Percentiles rank a stretch among this genome's conserved stretches.
Evolutionary conservation across 108 stramenopile species (phyloP).

Genomic region (Mediolabrus comicus): DNA sequence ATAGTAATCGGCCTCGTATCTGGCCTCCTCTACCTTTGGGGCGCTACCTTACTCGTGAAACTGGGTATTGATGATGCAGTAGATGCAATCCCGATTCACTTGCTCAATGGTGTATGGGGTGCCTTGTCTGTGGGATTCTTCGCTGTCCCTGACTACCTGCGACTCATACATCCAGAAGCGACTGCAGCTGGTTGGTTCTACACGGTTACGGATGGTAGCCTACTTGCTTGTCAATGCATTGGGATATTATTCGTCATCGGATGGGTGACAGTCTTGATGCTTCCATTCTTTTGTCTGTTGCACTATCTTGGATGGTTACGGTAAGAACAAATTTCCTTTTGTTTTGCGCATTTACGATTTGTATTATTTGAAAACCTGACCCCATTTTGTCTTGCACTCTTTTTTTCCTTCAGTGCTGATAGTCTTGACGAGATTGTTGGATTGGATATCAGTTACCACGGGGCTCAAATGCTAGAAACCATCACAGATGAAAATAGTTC

Average conservation of each 20-base stretch:
- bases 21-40: constrained; percentile 69
- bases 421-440: constrained; percentile 67
- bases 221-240: constrained; percentile 62
- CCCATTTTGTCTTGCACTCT: background rate
- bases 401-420: constrained; percentile 37
- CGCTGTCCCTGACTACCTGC: constrained; percentile 44
- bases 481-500: constrained; percentile 30
- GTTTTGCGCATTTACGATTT: background rate
- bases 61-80: constrained; percentile 90
- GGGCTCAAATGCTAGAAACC: constrained; percentile 19
- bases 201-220: constrained; percentile 25
- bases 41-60: constrained; percentile 58
- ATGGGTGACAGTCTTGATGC: constrained; percentile 67
- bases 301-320: constrained; percentile 56
- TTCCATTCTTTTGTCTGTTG: constrained; percentile 63
- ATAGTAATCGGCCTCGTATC: constrained; percentile 78
- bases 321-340: constrained; percentile 3
- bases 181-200: constrained; percentile 31
- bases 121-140: constrained; percentile 80
- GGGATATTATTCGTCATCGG: constrained; percentile 72
- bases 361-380: background rate
- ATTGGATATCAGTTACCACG: constrained; percentile 62
- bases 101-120: constrained; percentile 83
- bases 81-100: constrained; percentile 92
- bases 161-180: constrained; percentile 34